Evolutionary conservation across 306 rosid species (phyloP).

Genomic region (Fagus crenata): DNA sequence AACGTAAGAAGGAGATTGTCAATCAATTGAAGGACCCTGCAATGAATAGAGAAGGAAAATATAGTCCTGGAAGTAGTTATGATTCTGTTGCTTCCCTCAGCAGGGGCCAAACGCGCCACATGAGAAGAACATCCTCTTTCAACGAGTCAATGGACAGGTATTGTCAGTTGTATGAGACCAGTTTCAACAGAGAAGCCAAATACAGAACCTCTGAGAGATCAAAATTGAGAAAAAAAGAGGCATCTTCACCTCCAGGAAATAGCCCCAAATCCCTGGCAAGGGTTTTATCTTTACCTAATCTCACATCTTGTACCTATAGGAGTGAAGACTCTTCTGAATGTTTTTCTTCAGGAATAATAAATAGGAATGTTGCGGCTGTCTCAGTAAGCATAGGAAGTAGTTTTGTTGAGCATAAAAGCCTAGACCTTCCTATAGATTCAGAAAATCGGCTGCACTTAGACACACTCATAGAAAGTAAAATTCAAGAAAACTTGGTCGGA

Average conservation of each 20-base stretch:
- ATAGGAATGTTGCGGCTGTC: slow-evolving; percentile 21
- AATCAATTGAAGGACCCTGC: slow-evolving; percentile 23
- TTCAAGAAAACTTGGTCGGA: slow-evolving; percentile 29
- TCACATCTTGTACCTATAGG: slow-evolving; percentile 42
- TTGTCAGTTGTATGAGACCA: slow-evolving; percentile 58
- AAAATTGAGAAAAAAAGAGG: slow-evolving; percentile 38
- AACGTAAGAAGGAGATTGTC: slow-evolving; percentile 30
- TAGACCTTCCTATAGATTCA: slow-evolving; percentile 18
- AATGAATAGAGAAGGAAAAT: slow-evolving; percentile 36
- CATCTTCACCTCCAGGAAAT: slow-evolving; percentile 15
- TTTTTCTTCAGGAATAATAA: slow-evolving; percentile 33
- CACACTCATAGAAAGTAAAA: slow-evolving; percentile 9
- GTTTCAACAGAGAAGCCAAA: slow-evolving; percentile 42
- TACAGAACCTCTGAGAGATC: slow-evolving; percentile 34
- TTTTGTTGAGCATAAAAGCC: slow-evolving; percentile 24
- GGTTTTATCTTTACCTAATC: slow-evolving; percentile 63
- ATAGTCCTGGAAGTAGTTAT: slow-evolving; percentile 23
- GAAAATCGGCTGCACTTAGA: slow-evolving; percentile 21
- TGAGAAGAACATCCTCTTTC: slow-evolving; percentile 59
- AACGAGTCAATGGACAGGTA: slow-evolving; percentile 53
- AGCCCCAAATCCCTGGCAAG: slow-evolving; percentile 50
- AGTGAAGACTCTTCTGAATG: slow-evolving; percentile 37
- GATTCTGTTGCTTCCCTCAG: slow-evolving; percentile 28
- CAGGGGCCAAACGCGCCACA: slow-evolving; percentile 27
- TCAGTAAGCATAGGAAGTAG: slow-evolving; percentile 10